Conservation (phyloP, 139 green algal genomes). For the Yamagishiella unicocca region DNA sequence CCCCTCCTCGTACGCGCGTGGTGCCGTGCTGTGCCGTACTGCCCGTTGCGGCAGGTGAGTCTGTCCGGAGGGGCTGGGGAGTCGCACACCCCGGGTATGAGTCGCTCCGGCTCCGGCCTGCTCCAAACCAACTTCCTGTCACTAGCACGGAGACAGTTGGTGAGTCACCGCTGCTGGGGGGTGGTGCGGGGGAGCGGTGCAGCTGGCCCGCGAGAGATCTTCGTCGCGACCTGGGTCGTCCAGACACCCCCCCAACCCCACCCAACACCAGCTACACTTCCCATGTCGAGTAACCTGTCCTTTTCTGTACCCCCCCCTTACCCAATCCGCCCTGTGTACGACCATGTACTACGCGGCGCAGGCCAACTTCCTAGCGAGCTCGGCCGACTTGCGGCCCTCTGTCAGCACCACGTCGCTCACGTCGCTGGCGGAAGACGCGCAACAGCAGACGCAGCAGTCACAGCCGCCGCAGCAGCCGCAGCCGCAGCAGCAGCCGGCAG, state of each 20-base stretch:
- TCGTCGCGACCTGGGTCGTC: not conserved
- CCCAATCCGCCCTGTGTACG: too few relatives aligned
- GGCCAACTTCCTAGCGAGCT: conserved; percentile 24
- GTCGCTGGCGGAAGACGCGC: not conserved
- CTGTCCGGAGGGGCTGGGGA: too few relatives aligned
- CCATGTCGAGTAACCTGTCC: too few relatives aligned
- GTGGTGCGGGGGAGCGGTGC: not conserved
- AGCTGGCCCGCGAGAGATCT: too few relatives aligned
- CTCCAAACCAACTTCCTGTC: not conserved
- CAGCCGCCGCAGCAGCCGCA: not conserved
- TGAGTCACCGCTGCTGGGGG: not conserved
- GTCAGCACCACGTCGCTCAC: conserved; percentile 4
- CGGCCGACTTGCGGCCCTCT: conserved; percentile 19
- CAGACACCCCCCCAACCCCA: too few relatives aligned
- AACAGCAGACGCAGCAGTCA: not conserved
- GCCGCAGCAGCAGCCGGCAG: not conserved
- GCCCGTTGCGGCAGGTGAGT: not conserved
- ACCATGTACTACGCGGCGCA: not conserved
- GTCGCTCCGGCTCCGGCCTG: not conserved
- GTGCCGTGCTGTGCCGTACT: not conserved
- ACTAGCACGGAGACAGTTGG: conserved; percentile 12
- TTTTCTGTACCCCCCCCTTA: too few relatives aligned
- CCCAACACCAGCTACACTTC: too few relatives aligned
- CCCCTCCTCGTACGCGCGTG: not conserved
- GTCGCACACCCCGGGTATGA: too few relatives aligned